Conservation (phyloP, 2,329 filamentous ascomycete species). For the Sordariomycetes sp. region DNA sequence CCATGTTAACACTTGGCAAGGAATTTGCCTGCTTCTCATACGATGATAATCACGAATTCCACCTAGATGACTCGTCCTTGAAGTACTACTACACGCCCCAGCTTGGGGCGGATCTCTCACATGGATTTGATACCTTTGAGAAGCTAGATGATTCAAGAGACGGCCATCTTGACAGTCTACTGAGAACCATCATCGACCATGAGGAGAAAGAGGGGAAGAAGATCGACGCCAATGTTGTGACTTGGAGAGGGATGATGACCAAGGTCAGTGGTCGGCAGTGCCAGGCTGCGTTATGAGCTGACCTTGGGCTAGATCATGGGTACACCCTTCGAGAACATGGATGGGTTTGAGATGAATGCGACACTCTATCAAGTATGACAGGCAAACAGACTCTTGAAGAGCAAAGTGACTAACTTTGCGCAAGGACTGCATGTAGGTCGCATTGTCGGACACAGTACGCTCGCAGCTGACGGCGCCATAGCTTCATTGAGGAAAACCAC, state of each 20-base stretch:
- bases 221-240: slow-evolving; percentile 72
- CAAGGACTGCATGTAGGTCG: slow-evolving; percentile 49
- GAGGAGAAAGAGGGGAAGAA: slow-evolving; percentile 61
- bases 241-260: slow-evolving; percentile 98
- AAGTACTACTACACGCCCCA: slow-evolving; percentile 79
- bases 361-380: slow-evolving; percentile 73
- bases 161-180: slow-evolving; percentile 77
- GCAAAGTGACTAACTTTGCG: too few species aligned
- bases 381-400: too few species aligned
- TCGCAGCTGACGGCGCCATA: slow-evolving; percentile 24
- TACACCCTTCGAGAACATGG: slow-evolving; percentile 70
- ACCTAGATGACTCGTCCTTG: slow-evolving; percentile 67
- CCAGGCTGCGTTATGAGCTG: slow-evolving; percentile 2
- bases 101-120: slow-evolving; percentile 64
- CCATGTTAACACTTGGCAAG: slow-evolving; percentile 26
- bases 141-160: slow-evolving; percentile 76
- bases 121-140: slow-evolving; percentile 73
- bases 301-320: slow-evolving; percentile 62
- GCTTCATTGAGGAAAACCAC: slow-evolving; percentile 90
- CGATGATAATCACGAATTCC: slow-evolving; percentile 71
- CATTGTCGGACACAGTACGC: not conserved
- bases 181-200: slow-evolving; percentile 64
- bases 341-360: slow-evolving; percentile 95
- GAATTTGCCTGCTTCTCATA: slow-evolving; percentile 94
- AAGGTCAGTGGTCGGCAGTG: slow-evolving; percentile 52